phyloP scores from a whole-genome alignment of 768 basidiomycete genomes.

The Trametes villosa region DNA sequence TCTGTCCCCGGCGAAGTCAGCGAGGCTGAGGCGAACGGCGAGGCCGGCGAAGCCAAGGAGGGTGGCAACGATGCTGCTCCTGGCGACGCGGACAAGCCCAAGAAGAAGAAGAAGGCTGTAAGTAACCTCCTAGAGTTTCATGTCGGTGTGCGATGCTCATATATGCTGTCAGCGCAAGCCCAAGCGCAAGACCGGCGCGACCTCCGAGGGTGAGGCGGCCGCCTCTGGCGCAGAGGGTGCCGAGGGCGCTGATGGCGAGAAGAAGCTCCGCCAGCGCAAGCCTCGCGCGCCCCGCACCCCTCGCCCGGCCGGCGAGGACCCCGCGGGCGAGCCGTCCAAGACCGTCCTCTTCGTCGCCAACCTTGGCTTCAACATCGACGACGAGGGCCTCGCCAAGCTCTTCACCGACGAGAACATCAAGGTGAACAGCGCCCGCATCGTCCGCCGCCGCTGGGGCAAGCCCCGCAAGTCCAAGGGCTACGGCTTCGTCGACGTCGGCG shows the following conservation, averaged over 20 bases:
- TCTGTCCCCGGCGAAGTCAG: conserved; percentile 88
- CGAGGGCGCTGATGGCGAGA: conserved; percentile 32
- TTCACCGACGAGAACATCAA: conserved; percentile 87
- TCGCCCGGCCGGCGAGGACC: conserved; percentile 82
- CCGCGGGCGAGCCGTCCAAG: conserved; percentile 86
- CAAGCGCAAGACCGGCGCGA: conserved; percentile 44
- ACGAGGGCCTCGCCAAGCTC: conserved; percentile 74
- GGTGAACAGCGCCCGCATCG: conserved; percentile 87
- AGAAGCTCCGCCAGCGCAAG: conserved; percentile 59
- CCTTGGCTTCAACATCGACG: conserved; percentile 93
- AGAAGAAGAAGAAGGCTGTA: conserved; percentile 84
- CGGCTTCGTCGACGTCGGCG: conserved; percentile 95
- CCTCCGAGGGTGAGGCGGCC: conserved; percentile 33
- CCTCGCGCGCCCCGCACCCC: conserved; percentile 58
- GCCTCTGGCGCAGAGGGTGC: conserved; percentile 39
- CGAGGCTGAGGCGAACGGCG: conserved; percentile 87
- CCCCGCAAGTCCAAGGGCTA: conserved; percentile 94
- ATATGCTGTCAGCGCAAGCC: conserved; percentile 49
- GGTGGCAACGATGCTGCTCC: conserved; percentile 56
- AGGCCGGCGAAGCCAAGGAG: conserved; percentile 53
- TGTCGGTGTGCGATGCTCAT: conserved; percentile 18
- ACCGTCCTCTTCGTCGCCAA: conserved; percentile 96
- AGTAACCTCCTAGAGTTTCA: conserved; percentile 33
- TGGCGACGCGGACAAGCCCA: conserved; percentile 64
- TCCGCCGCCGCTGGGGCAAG: conserved; percentile 81